phyloP scores from a whole-genome alignment of 1,139 yeast species.

The Pichia sp. region DNA sequence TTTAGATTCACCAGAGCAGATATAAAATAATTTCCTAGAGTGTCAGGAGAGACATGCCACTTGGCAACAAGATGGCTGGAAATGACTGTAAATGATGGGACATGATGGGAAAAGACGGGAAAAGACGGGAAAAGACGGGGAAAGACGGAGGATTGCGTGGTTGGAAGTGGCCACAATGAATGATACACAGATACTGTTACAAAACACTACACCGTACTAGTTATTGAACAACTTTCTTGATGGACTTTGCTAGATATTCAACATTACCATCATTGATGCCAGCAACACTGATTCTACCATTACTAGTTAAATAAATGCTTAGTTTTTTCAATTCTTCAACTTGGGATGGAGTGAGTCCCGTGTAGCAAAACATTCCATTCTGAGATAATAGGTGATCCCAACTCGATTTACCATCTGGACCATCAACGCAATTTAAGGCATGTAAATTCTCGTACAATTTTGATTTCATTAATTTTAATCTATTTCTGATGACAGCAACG shows the following conservation, averaged over 20 bases:
- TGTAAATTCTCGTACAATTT: background rate
- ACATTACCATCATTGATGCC: conserved; percentile 80
- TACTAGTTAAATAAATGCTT: conserved; percentile 77
- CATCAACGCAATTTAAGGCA: conserved; percentile 37
- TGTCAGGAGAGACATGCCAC: no score
- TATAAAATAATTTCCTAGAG: no score
- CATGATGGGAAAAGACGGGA: no score
- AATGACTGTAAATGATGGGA: no score
- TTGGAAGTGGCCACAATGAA: no score
- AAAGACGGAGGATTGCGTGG: no score
- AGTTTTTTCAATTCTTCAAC: conserved; percentile 63
- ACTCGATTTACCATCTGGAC: conserved; percentile 35
- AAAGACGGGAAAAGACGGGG: no score
- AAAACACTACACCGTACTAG: no score
- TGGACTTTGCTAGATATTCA: conserved; percentile 57
- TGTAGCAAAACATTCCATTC: conserved; percentile 95
- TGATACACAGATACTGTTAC: no score
- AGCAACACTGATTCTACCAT: conserved; percentile 89
- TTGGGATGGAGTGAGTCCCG: conserved; percentile 70
- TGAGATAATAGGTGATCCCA: conserved; percentile 88
- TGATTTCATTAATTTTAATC: background rate
- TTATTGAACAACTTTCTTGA: background rate
- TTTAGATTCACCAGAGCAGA: no score
- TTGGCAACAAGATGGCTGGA: no score
- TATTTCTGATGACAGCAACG: background rate